Evolutionary conservation across 139 green algal genomes (phyloP).

Genomic region (Closterium sp.): DNA sequence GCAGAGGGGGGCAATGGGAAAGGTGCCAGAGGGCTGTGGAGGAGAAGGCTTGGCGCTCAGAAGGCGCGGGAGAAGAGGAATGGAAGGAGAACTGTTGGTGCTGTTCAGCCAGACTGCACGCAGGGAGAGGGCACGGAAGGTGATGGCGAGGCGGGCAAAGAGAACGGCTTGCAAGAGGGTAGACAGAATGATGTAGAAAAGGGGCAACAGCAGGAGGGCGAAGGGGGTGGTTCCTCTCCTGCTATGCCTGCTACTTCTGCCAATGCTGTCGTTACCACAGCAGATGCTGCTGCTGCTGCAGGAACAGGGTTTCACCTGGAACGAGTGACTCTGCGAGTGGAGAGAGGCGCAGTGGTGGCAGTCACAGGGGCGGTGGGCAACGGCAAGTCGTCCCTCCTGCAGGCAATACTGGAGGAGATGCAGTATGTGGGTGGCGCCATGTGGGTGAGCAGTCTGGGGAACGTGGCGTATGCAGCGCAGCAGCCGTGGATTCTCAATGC

Average conservation of each 20-base stretch:
- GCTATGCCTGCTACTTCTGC: neutral
- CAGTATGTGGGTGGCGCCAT: slow-evolving; percentile 10
- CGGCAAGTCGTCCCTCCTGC: slow-evolving; percentile 54
- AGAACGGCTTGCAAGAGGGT: neutral
- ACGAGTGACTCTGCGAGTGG: neutral
- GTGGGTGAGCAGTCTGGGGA: neutral
- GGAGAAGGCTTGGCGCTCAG: neutral
- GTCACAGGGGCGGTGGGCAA: slow-evolving; percentile 40
- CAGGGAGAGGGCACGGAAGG: neutral
- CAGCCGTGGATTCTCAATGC: slow-evolving; percentile 90
- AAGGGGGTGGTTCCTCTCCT: neutral
- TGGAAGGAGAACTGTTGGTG: neutral
- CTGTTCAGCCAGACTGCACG: neutral
- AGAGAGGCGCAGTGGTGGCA: slow-evolving; percentile 48
- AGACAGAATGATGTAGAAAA: neutral
- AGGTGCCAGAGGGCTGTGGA: neutral
- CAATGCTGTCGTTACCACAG: neutral
- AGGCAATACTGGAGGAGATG: slow-evolving; percentile 48
- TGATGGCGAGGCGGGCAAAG: neutral
- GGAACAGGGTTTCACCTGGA: neutral
- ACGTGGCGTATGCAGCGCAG: slow-evolving; percentile 71
- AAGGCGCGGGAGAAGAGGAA: neutral
- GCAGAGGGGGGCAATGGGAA: neutral
- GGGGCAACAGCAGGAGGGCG: too few species aligned
- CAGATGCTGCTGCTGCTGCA: neutral